A percentile compares a stretch with the other conserved stretches of the same genome.
phyloP scores from a whole-genome alignment of 2,329 filamentous ascomycete species.

The Beauveria scarabaeidicola region DNA sequence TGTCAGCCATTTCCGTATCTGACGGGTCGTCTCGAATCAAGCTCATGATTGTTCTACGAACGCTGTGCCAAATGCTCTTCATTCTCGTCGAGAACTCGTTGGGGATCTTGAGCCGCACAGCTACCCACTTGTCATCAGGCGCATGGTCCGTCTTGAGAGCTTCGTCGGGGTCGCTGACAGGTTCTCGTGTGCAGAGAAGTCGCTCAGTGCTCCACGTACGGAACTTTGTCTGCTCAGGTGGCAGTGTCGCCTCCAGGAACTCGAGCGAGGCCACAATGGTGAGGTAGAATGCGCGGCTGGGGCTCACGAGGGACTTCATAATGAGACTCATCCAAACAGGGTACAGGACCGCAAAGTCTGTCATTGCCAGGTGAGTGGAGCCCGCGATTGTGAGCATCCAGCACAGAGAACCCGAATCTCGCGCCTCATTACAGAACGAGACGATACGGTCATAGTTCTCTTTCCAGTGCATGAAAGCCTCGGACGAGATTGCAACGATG shows the following conservation, averaged over 20 bases:
- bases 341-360: slow-evolving; percentile 59
- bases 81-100: slow-evolving; percentile 48
- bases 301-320: slow-evolving; percentile 56
- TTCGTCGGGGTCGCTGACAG: slow-evolving; percentile 29
- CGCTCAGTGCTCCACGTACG: slow-evolving; percentile 44
- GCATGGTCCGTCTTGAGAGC: slow-evolving; percentile 42
- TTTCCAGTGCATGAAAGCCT: slow-evolving; percentile 64
- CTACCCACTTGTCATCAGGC: slow-evolving; percentile 51
- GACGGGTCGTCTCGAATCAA: background rate
- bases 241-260: slow-evolving; percentile 48
- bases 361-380: slow-evolving; percentile 57
- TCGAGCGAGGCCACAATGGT: slow-evolving; percentile 56
- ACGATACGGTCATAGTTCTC: slow-evolving; percentile 52
- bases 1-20: background rate
- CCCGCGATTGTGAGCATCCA: slow-evolving; percentile 48
- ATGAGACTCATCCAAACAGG: slow-evolving; percentile 48
- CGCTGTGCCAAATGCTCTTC: slow-evolving; percentile 33
- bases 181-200: slow-evolving; percentile 34
- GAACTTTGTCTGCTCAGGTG: slow-evolving; percentile 36
- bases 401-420: slow-evolving; percentile 33
- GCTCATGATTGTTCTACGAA: slow-evolving; percentile 17
- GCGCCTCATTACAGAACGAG: slow-evolving; percentile 47
- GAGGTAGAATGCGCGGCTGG: slow-evolving; percentile 52
- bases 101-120: slow-evolving; percentile 46
- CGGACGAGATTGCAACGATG: slow-evolving; percentile 55